phyloP scores from a whole-genome alignment of 768 basidiomycete genomes.

The Russula compacta region DNA sequence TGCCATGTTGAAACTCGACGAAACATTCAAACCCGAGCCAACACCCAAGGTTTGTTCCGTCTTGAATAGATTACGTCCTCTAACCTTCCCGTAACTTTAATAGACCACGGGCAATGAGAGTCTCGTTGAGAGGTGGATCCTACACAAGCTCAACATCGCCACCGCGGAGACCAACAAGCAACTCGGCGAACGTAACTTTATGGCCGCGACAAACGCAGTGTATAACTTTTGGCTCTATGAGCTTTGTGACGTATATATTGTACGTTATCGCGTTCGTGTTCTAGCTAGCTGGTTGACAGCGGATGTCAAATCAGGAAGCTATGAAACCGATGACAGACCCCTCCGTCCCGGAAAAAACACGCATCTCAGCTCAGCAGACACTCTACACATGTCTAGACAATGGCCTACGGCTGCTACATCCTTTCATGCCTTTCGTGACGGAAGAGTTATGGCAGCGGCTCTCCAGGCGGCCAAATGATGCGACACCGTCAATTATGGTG shows the following conservation, averaged over 20 bases:
- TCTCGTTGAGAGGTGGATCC: conserved; percentile 89
- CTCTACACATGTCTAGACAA: conserved; percentile 90
- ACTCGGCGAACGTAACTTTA: conserved; percentile 81
- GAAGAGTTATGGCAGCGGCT: conserved; percentile 98
- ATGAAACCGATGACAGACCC: conserved; percentile 97
- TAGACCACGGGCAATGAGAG: conserved; percentile 86
- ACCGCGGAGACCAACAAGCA: conserved; percentile 65
- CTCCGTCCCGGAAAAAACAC: conserved; percentile 48
- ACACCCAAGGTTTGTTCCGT: conserved; percentile 47
- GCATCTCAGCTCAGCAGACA: conserved; percentile 87
- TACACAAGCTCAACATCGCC: conserved; percentile 87
- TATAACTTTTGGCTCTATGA: conserved; percentile 99
- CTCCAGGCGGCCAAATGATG: conserved; percentile 74
- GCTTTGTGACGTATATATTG: conserved; percentile 98
- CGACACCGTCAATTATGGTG: conserved; percentile 84
- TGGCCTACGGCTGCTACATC: conserved; percentile 85
- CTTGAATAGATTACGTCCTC: background rate
- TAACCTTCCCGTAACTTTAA: background rate
- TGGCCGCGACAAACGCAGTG: conserved; percentile 74
- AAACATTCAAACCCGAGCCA: conserved; percentile 66
- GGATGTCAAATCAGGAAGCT: conserved; percentile 61
- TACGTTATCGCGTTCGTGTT: conserved; percentile 30
- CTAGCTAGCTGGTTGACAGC: background rate
- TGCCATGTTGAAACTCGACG: conserved; percentile 95
- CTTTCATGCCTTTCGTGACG: conserved; percentile 98